Base-by-base conservation (phyloP, 2,329 filamentous ascomycete species). In the Cytospora schulzeri region DNA sequence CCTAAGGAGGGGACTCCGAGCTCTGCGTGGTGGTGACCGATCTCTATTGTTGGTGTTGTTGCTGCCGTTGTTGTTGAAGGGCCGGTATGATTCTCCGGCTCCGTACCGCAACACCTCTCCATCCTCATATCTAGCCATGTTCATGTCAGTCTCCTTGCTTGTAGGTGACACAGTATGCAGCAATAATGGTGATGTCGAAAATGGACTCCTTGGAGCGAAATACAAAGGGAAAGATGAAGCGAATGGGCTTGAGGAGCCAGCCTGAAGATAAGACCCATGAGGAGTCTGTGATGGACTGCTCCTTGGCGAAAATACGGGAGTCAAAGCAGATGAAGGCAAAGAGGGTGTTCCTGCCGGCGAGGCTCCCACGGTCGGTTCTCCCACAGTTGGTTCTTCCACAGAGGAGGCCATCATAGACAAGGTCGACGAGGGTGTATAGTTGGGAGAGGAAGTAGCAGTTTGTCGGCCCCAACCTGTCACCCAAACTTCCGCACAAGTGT, bases 51-150 rank as follows among this genome's bases (percentile, higher is more conserved):
- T 24, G 19, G 15, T 61, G 14, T 29, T 61, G 22, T 55, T 61
- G 14, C 51, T 26, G n/a, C 51, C 48, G n/a, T 71, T 50, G 57
- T 59, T 70, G 60, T 85, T 85, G 65, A 83, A 86, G 14, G 85
- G 85, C 65, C 85, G 78, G 78, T 85, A 87, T 45, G 84, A 86
- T 74, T 87, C 85, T 65, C 85, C 85, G 15, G 85, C 85, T 59
- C 85, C 85, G 72, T 87, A 87, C 71, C 85, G 79, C 68, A 85
- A 83, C 61, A 87, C 85, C 75, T 87, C 85, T 53, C 85, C 85
- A 68, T 87, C 85, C 68, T 87, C 84, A 70, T 85, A 87, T 72
- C 84, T 86, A 65, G 33, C 57, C 28, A 53, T 8, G 3, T 28
- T 11, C 9, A 1, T 9, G 66, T 73, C 63, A 73, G 70, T 67